Evolutionary conservation across 805 yeast species (phyloP).

Genomic region (Metschnikowia shivogae): DNA sequence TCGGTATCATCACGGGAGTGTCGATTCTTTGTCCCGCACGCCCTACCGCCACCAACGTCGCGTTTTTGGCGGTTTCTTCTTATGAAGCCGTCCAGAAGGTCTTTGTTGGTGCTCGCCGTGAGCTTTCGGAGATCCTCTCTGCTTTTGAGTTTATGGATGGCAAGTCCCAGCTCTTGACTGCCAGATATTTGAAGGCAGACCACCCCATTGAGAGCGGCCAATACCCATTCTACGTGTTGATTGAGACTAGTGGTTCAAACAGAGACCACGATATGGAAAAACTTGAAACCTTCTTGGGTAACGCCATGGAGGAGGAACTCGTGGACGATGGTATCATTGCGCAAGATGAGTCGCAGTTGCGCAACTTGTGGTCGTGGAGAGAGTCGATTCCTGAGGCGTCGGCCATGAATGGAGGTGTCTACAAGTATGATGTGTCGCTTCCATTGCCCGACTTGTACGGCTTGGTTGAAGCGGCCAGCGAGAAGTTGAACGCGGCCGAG

Average conservation of each 20-base stretch:
- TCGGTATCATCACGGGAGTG: constrained; percentile 87
- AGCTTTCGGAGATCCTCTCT: constrained; percentile 78
- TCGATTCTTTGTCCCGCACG: constrained; percentile 87
- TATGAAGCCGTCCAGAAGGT: constrained; percentile 83
- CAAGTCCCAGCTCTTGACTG: constrained; percentile 61
- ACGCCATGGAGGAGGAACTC: constrained; percentile 75
- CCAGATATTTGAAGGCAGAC: constrained; percentile 49
- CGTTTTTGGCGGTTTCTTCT: constrained; percentile 75
- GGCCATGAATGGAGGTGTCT: constrained; percentile 85
- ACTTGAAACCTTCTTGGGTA: constrained; percentile 77
- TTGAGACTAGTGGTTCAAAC: constrained; percentile 95
- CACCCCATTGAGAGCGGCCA: constrained; percentile 77
- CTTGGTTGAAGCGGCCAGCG: constrained; percentile 74
- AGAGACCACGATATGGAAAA: constrained; percentile 91
- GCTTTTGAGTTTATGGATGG: constrained; percentile 94
- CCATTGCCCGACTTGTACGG: constrained; percentile 80
- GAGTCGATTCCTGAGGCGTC: constrained; percentile 90
- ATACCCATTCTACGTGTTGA: constrained; percentile 84
- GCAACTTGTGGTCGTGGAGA: constrained; percentile 91
- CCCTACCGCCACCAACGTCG: constrained; percentile 82
- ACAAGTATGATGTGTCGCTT: constrained; percentile 92
- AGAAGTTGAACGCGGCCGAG: constrained; percentile 50
- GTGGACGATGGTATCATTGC: constrained; percentile 95
- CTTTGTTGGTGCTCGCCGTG: constrained; percentile 72
- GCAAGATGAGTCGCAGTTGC: constrained; percentile 85